Conservation (phyloP, 345 rosid species). For the Syzygium jambos region DNA sequence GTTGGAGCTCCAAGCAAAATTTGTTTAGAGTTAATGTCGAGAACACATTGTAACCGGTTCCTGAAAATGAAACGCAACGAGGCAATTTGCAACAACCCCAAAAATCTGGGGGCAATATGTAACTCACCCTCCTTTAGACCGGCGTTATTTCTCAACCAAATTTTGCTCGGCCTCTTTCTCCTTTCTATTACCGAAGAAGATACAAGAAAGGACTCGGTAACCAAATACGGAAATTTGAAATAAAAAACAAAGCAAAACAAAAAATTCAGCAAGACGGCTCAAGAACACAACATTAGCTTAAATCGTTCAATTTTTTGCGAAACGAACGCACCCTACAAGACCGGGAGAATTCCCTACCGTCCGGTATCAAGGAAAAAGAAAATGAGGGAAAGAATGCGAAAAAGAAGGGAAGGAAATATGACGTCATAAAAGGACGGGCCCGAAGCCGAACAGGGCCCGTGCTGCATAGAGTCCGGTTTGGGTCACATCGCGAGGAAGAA, state of each 20-base stretch:
- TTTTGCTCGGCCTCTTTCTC: neutral
- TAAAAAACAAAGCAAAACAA: neutral
- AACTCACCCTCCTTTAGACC: neutral
- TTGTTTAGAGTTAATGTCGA: rapidly evolving
- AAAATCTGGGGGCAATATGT: neutral
- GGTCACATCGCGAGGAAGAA: neutral
- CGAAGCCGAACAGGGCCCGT: neutral
- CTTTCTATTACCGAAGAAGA: neutral
- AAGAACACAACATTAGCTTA: no score
- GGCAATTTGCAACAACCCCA: neutral
- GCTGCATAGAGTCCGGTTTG: neutral
- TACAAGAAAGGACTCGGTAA: neutral
- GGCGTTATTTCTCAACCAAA: neutral
- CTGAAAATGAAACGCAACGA: neutral
- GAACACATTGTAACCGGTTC: neutral
- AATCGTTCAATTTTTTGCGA: no score
- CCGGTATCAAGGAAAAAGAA: no score
- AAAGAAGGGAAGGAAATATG: neutral
- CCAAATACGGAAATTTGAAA: neutral
- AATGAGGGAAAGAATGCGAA: no score
- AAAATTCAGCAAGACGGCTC: neutral
- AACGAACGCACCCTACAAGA: no score
- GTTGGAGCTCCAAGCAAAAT: neutral
- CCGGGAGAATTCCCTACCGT: no score
- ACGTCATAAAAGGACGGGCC: neutral